Percentiles rank a stretch among this genome's conserved stretches.
phyloP scores from a whole-genome alignment of 176 grass and related monocot species.

The Oryza officinalis region DNA sequence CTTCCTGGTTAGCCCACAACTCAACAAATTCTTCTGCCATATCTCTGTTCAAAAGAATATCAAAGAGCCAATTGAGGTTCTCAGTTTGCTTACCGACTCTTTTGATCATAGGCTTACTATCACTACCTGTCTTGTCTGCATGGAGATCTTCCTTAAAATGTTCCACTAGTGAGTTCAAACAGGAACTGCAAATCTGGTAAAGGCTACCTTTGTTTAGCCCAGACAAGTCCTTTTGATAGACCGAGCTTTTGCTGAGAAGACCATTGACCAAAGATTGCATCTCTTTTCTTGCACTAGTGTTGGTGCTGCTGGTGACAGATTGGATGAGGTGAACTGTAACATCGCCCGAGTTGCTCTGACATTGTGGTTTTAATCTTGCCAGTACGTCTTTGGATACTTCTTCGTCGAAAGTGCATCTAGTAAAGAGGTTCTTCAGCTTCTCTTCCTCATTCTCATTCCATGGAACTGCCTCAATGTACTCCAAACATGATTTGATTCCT shows the following conservation, averaged over 20 bases:
- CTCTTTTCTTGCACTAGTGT: constrained; percentile 73
- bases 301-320: constrained; percentile 62
- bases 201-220: constrained; percentile 64
- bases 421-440: constrained; percentile 66
- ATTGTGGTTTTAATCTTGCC: constrained; percentile 52
- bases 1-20: constrained; percentile 77
- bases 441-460: constrained; percentile 89
- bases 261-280: constrained; percentile 83
- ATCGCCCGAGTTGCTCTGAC: constrained; percentile 42
- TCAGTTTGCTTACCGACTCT: constrained; percentile 70
- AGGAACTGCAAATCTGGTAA: constrained; percentile 69
- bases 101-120: constrained; percentile 64
- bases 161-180: constrained; percentile 54
- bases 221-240: constrained; percentile 77
- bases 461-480: constrained; percentile 82
- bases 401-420: constrained; percentile 61
- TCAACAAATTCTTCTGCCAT: constrained; percentile 84
- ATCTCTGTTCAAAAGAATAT: constrained; percentile 72
- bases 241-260: constrained; percentile 79
- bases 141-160: constrained; percentile 52
- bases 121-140: background rate
- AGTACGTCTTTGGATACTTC: constrained; percentile 63
- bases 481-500: constrained; percentile 79
- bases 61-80: constrained; percentile 81
- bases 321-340: constrained; percentile 65